phyloP scores from a whole-genome alignment of 352 stramenopile species.

The Phytophthora sojae region DNA sequence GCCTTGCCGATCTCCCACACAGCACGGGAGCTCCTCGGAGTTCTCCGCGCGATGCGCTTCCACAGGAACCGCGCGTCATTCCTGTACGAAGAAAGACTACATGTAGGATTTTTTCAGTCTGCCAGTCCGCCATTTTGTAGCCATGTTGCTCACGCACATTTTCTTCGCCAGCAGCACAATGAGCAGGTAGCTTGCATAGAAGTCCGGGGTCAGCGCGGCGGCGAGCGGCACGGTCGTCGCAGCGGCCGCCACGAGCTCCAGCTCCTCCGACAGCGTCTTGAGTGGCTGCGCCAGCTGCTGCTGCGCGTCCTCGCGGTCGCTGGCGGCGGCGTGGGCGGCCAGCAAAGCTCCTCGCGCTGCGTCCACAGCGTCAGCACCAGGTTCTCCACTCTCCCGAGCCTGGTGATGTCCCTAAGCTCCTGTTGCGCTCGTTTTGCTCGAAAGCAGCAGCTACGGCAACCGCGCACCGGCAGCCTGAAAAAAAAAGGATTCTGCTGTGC shows the following conservation, averaged over 20 bases:
- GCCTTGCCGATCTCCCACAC: constrained; percentile 76
- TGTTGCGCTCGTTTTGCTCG: too few relatives aligned
- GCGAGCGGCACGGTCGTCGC: constrained; percentile 34
- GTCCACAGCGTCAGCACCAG: constrained; percentile 51
- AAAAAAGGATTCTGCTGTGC: too few relatives aligned
- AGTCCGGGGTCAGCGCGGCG: constrained; percentile 50
- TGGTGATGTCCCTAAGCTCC: too few relatives aligned
- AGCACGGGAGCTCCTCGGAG: constrained; percentile 46
- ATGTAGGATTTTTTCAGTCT: background rate
- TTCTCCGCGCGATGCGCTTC: constrained; percentile 62
- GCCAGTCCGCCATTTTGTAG: background rate
- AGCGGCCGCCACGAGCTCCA: constrained; percentile 64
- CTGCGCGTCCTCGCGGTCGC: constrained; percentile 23
- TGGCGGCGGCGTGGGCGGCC: constrained; percentile 21
- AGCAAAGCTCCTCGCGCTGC: constrained; percentile 55
- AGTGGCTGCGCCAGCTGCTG: constrained; percentile 45
- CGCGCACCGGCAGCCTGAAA: too few relatives aligned
- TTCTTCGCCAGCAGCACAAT: constrained; percentile 60
- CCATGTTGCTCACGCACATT: constrained; percentile 35
- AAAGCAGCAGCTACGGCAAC: too few relatives aligned
- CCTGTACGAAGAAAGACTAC: too few relatives aligned
- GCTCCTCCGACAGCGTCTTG: constrained; percentile 53
- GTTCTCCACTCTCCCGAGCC: too few relatives aligned
- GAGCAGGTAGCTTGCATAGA: constrained; percentile 69
- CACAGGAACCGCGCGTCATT: constrained; percentile 81